Evolutionary conservation across 306 rosid genomes (phyloP).

Genomic region (Quercus gilva): DNA sequence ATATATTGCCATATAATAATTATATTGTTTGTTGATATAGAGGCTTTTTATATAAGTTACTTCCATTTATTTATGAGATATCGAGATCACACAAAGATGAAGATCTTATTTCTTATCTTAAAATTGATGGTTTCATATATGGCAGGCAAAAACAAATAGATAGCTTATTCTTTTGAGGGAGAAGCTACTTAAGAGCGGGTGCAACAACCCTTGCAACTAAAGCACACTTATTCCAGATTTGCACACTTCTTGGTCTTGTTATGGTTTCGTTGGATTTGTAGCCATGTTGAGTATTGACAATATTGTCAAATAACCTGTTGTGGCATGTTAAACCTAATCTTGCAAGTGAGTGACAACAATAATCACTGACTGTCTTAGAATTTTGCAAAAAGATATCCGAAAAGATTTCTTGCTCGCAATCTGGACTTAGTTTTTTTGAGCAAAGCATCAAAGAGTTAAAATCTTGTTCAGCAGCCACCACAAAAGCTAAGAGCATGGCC

Average conservation of each 20-base stretch:
- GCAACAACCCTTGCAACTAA: background rate
- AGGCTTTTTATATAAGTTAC: no score
- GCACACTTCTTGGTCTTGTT: background rate
- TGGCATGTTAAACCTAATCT: no score
- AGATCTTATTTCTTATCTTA: no score
- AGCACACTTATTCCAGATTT: slow-evolving; percentile 14
- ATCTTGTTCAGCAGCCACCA: background rate
- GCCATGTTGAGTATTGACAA: no score
- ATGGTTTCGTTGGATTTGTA: background rate
- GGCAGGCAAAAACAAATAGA: background rate
- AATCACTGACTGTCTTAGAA: background rate
- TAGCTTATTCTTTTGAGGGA: background rate
- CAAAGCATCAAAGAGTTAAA: background rate
- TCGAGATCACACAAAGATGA: no score
- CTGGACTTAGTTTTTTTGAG: background rate
- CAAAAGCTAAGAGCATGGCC: background rate
- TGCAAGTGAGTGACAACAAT: background rate
- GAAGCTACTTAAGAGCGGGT: background rate
- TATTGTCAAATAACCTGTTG: no score
- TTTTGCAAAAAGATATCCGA: background rate
- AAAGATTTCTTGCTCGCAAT: background rate
- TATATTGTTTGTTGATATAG: no score
- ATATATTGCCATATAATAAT: no score
- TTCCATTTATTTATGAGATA: no score
- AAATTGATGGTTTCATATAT: background rate